Conservation (phyloP, 768 basidiomycete genomes). For the Suillus ampliporus region DNA sequence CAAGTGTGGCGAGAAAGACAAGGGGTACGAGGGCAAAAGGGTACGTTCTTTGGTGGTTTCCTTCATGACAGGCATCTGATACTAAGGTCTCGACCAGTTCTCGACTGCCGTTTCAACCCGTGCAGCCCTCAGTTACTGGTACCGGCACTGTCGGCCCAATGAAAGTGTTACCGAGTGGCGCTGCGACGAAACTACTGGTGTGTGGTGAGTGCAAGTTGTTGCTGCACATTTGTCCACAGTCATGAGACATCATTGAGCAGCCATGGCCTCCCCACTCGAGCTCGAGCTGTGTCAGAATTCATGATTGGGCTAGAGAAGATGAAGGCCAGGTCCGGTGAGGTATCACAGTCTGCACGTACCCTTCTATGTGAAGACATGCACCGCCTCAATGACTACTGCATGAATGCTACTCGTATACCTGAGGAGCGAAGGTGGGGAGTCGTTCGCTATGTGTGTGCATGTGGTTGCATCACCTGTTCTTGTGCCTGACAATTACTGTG, state of each 20-base stretch:
- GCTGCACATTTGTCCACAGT: too few relatives aligned
- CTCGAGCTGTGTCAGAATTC: constrained; percentile 23
- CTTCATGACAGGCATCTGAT: too few relatives aligned
- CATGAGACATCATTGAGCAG: constrained; percentile 8
- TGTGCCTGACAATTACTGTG: not conserved
- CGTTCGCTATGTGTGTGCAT: constrained; percentile 15
- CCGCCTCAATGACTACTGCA: constrained; percentile 20
- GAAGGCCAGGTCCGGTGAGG: constrained; percentile 24
- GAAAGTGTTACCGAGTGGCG: too few relatives aligned
- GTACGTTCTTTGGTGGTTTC: too few relatives aligned
- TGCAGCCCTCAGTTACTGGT: too few relatives aligned
- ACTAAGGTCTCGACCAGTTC: too few relatives aligned
- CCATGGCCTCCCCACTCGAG: constrained; percentile 24
- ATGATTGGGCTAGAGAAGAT: constrained; percentile 32
- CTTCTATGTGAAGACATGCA: constrained; percentile 24
- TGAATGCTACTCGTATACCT: constrained; percentile 2
- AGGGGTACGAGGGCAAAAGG: too few relatives aligned
- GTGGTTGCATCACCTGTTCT: constrained; percentile 2
- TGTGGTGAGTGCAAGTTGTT: too few relatives aligned
- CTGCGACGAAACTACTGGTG: too few relatives aligned
- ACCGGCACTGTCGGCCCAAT: too few relatives aligned
- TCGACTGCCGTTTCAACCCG: too few relatives aligned
- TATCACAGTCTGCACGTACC: constrained; percentile 27
- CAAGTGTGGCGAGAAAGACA: too few relatives aligned
- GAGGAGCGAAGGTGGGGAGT: constrained; percentile 5